Evolutionary conservation across 371 early-diverging fungal genomes (phyloP), one percentile per base, ranked within the genome.

Genomic region (Apophysomyces sp.): DNA sequence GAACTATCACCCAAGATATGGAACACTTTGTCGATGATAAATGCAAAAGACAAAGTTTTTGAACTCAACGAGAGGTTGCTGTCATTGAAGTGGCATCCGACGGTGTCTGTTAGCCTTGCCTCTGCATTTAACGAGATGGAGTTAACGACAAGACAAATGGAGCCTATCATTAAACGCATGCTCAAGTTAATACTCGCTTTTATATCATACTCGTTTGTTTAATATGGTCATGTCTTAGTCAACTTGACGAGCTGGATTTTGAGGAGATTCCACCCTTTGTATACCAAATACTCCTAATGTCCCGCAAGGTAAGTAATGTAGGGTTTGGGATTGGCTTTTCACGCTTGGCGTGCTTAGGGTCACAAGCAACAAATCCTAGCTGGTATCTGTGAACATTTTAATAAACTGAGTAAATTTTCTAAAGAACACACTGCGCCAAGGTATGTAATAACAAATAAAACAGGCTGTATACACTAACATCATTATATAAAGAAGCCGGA

Each of bases 261-360:
- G 76, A 85, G 37, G 86, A 82, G 53, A 66, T 81, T 2, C 88
- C 88, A 8, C 82, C 84, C 2, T 71, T 80, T 54, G 67, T 82
- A 12, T 86, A 83, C 58, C 86, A 85, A 51, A 34, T 88, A 18
- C 62, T 88, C 5, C 65, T 84, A 8, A 66, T 88, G 2, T 84
- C 85, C 15, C 71, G 83, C 57, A 88, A 88, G 78, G 87, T 87
- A 68, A 11, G 16, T 11, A 21, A 18, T 6, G 21, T 15, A 44
- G 21, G 1, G 6, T 39, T 26, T 29, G 58, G 18, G 41, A 11
- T 3, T 24, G 24, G 3, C 27, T 9, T 55, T 28, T 13, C 24
- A 1, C 21, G 9, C 5, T 24, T 4, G 49, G 16, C 51, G 49
- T 32, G 4, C 56, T 44, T 57, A 83, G 83, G 83, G 81, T 24